These are phyloP conservation scores for Radiomyces spectabilis DNA, from an alignment of 192 early-diverging fungal genomes.

Conservation along the genomic window DNA sequence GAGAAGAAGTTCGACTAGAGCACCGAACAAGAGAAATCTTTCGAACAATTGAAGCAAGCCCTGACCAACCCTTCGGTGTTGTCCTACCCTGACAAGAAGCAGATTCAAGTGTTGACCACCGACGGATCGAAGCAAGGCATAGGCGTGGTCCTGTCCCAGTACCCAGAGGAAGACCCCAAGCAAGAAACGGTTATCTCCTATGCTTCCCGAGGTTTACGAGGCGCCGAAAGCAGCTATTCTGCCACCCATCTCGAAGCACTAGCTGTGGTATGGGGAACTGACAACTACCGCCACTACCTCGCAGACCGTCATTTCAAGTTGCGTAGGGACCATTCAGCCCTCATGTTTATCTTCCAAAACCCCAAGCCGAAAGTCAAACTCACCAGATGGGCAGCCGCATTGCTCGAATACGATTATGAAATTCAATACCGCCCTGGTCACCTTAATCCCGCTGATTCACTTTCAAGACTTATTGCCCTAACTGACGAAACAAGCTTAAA, in stretches of 20 bases:
- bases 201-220: background rate
- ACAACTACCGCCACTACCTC: background rate
- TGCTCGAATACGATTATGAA: slow-evolving; percentile 8
- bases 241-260: background rate
- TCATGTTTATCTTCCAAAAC: no score
- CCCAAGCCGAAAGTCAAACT: background rate
- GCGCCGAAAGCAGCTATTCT: background rate
- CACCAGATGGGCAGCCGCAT: background rate
- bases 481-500: no score
- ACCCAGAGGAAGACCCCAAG: background rate
- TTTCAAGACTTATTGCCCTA: no score
- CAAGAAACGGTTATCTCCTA: background rate
- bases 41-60: background rate
- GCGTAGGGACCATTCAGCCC: background rate
- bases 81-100: slow-evolving; percentile 10
- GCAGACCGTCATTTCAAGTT: background rate
- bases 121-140: slow-evolving; percentile 21
- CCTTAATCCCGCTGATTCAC: no score
- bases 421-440: no score
- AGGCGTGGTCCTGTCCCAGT: background rate
- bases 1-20: background rate
- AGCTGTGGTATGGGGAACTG: background rate
- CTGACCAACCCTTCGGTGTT: slow-evolving; percentile 16
- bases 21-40: background rate
- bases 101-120: slow-evolving; percentile 16